Evolutionary conservation across 108 stramenopile species (phyloP), one percentile per base, ranked within the genome.

Genomic region (Nitzschia sp.): DNA sequence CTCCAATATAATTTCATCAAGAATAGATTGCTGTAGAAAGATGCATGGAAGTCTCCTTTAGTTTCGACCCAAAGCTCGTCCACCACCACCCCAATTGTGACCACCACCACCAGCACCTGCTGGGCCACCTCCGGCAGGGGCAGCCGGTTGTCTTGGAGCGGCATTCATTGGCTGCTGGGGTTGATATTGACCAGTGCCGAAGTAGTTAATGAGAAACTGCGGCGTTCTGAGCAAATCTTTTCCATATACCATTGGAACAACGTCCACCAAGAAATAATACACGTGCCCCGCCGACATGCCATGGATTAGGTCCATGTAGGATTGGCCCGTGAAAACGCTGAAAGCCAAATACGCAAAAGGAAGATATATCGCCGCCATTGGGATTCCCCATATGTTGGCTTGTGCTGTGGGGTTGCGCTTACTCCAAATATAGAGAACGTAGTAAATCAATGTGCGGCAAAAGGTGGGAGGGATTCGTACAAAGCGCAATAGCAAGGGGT

Each of bases 241-340:
- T 19, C 90, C 90, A 55, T 96, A 89, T 10, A 91, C 89, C 11
- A 72, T 63, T 9, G 95, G 95, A 5, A 90, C 76, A 2, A 96
- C 95, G 57, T 94, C 92, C 25, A 85, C 90, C 67, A 89, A 73
- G 75, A 94, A 96, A 80, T 91, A 96, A 66, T 85, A 96, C 22
- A 92, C 44, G 72, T 96, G 95, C 9, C 95, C 95, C 17, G 79
- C 42, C 7, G 60, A 85, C 14, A 93, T 76, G 21, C 95, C 95
- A 60, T 89, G 87, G 24, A 91, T 53, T 46, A 88, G 41, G 68
- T 86, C 83, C 41, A 75, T 51, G 42, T 78, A 87, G 10, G 80
- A 42, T 20, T 72, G 70, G 42, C 95, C 95, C 79, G 87, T 87
- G 41, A 89, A 69, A 9, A 96, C 71, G 26, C 79, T 87, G 46